Evolutionary conservation across 2,329 filamentous ascomycete species (phyloP).

Genomic region (Ploettnerulaceae sp.): DNA sequence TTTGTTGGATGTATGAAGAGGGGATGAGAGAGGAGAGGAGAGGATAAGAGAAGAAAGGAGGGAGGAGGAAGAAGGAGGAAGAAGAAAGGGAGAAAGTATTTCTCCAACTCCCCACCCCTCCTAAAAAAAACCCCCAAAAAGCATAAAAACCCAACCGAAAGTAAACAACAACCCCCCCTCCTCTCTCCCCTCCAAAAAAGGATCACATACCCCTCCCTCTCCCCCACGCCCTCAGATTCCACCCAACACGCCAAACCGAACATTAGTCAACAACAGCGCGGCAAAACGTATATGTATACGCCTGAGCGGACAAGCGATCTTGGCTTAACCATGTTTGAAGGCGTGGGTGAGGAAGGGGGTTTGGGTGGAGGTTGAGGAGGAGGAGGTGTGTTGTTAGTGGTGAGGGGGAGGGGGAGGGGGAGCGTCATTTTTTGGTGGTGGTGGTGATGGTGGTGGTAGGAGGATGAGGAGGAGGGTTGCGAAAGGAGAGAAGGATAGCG

Average conservation of each 20-base stretch:
- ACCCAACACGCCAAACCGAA: constrained; percentile 49
- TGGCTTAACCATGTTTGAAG: constrained; percentile 60
- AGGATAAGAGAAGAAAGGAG: background rate
- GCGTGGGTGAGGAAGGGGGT: constrained; percentile 62
- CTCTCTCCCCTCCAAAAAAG: too few species aligned
- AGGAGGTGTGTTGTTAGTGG: constrained; percentile 1
- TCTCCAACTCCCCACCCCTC: background rate
- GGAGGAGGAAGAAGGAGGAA: background rate
- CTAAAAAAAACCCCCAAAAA: background rate
- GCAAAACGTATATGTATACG: constrained; percentile 65
- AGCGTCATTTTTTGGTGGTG: too few species aligned
- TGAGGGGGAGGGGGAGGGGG: background rate
- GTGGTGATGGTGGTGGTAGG: too few species aligned
- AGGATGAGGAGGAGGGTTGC: too few species aligned
- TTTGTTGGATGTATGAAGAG: background rate
- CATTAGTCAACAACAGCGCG: constrained; percentile 57
- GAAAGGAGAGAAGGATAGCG: too few species aligned
- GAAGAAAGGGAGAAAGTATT: constrained; percentile 20
- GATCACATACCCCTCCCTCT: too few species aligned
- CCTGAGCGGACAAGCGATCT: constrained; percentile 45
- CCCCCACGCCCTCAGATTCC: constrained; percentile 41
- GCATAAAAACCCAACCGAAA: background rate
- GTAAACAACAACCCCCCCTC: too few species aligned
- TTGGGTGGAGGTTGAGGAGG: constrained; percentile 42
- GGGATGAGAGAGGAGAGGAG: background rate